Evolutionary conservation across 805 yeast species (phyloP).

Genomic region (Wickerhamomyces bisporus): DNA sequence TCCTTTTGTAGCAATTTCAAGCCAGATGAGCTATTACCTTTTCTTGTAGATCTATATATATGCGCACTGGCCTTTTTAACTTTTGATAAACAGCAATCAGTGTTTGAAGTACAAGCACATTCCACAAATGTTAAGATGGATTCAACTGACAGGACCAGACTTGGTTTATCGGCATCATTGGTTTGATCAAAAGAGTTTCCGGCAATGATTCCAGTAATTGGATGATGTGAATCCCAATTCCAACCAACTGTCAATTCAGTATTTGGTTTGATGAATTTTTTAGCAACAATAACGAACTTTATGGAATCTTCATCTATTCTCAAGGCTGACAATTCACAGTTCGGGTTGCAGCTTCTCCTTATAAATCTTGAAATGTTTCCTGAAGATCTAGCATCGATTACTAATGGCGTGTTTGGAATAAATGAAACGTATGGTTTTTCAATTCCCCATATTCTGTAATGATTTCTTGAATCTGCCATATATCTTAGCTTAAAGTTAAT

Average conservation of each 20-base stretch:
- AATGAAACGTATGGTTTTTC: constrained; percentile 55
- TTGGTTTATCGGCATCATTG: constrained; percentile 45
- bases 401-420: constrained; percentile 56
- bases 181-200: constrained; percentile 47
- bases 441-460: constrained; percentile 70
- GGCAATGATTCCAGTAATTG: constrained; percentile 52
- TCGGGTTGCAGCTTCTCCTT: constrained; percentile 72
- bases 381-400: constrained; percentile 69
- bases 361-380: constrained; percentile 76
- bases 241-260: constrained; percentile 75
- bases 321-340: constrained; percentile 56
- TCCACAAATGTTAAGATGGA: constrained; percentile 56
- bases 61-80: constrained; percentile 59
- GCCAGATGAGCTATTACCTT: constrained; percentile 20
- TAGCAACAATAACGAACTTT: constrained; percentile 53
- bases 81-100: constrained; percentile 53
- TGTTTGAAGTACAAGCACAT: constrained; percentile 50
- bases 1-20: constrained; percentile 29
- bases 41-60: constrained; percentile 47
- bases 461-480: constrained; percentile 61
- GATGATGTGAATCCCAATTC: constrained; percentile 85
- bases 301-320: constrained; percentile 32
- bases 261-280: constrained; percentile 51
- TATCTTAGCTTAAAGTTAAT: constrained; percentile 62
- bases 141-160: constrained; percentile 57